A percentile compares a stretch with the other conserved stretches of the same genome.
These are phyloP conservation scores for Termitomyces sp. DNA, from an alignment of 1,284 basidiomycete genomes.

Conservation along the genomic window DNA sequence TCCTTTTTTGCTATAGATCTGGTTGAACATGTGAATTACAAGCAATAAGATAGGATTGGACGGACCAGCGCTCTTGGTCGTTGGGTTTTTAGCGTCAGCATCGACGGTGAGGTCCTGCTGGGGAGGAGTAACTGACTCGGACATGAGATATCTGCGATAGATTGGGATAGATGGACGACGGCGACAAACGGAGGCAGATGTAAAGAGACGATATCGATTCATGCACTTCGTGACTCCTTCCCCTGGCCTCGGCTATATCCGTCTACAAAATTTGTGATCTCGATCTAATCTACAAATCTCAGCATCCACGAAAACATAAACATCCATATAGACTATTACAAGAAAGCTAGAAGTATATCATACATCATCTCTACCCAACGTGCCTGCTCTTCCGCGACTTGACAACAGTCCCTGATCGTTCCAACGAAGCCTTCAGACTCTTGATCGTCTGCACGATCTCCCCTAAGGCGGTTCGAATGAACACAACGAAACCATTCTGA, in stretches of 20 bases:
- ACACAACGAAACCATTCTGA: neutral
- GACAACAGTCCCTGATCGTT: conserved; percentile 53
- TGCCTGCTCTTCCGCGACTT: conserved; percentile 55
- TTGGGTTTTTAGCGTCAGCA: conserved; percentile 17
- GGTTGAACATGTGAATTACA: neutral
- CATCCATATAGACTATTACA: neutral
- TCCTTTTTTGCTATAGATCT: conserved; percentile 64
- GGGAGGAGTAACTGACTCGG: conserved; percentile 2
- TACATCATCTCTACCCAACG: conserved; percentile 25
- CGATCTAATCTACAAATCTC: conserved; percentile 10
- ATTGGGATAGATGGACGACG: conserved; percentile 7
- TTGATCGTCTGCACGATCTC: conserved; percentile 71
- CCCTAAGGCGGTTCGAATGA: conserved; percentile 28
- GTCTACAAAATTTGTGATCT: conserved; percentile 12
- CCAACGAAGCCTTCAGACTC: conserved; percentile 51
- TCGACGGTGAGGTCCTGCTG: neutral
- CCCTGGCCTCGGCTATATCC: conserved; percentile 13
- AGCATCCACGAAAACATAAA: neutral
- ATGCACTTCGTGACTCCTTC: conserved; percentile 14
- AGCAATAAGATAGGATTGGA: neutral
- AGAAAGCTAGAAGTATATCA: neutral
- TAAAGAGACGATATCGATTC: conserved; percentile 17
- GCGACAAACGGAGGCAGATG: conserved; percentile 7
- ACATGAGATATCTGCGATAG: conserved; percentile 8
- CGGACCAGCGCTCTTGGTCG: conserved; percentile 31